Evolutionary conservation across 169 alveolate species (phyloP), one percentile per base, ranked within the genome.

Genomic region (Babesia bigemina): DNA sequence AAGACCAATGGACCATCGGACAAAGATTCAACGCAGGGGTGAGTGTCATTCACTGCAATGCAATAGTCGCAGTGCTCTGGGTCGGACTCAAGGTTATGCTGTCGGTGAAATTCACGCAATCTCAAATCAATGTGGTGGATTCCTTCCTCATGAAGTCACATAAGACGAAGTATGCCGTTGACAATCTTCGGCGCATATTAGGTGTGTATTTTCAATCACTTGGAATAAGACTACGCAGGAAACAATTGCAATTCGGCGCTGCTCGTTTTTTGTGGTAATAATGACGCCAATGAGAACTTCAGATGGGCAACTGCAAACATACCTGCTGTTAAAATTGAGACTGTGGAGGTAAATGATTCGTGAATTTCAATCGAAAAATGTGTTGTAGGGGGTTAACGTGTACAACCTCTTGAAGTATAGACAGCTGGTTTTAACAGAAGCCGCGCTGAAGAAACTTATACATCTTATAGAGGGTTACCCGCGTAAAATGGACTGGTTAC

Each of bases 241-340:
- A 61, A 48, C 10, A 61, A 81, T 17, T 93, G 96, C 73, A 92
- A 88, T 60, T 87, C 94, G 21, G 95, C 95, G n/a, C 67, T 93
- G 59, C 77, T 90, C 55, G 94, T 91, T 13, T 93, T 88, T 66
- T 93, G 85, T 42, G 96, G 95, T 4, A 63, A 69, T 55, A 65
- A 84, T 0, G 96, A 93, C 72, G 90, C 92, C 29, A 93, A 93
- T 78, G 95, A 93, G 22, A 88, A 92, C 75, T 93, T 92, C 87
- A 85, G 94, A 44, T 93, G 95, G 95, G 91, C 96, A 4, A 88
- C 94, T 39, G 96, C 96, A 26, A 92, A 93, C 71, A 92, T 93
- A 44, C 90, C 95, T 16, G 92, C 93, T 48, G 93, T 93, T 12
- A 61, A 92, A 36, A 79, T 92, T 29, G 94, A 90, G 48, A 85